Evolutionary conservation across 768 basidiomycete genomes (phyloP).

Genomic region (Tricholoma saponaceum): DNA sequence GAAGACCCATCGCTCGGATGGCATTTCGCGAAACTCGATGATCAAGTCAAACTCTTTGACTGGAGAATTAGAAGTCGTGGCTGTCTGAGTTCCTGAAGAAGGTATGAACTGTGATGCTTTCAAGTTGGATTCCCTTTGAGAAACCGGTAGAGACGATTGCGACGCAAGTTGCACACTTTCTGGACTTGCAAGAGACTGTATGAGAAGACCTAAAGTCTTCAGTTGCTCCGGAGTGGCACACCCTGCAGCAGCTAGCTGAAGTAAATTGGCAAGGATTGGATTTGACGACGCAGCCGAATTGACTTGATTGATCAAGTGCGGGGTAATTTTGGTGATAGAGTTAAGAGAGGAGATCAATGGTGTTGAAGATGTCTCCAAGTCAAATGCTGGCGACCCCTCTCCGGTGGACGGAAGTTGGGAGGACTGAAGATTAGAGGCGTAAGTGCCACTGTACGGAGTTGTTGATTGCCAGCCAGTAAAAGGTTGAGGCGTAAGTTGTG

Average conservation of each 20-base stretch:
- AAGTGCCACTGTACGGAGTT: conserved; percentile 18
- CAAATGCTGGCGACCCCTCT: conserved; percentile 1
- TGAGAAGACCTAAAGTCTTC: conserved; percentile 66
- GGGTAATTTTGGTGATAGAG: conserved; percentile 47
- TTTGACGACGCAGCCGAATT: conserved; percentile 62
- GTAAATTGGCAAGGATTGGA: conserved; percentile 61
- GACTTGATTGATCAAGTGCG: conserved; percentile 58
- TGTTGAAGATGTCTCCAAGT: conserved; percentile 19
- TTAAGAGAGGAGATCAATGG: conserved; percentile 43
- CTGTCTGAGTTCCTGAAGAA: conserved; percentile 3
- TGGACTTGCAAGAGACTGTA: conserved; percentile 55
- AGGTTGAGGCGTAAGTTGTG: conserved; percentile 21
- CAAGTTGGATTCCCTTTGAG: not conserved
- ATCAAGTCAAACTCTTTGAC: conserved; percentile 68
- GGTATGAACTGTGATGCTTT: conserved; percentile 10
- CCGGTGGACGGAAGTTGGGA: not conserved
- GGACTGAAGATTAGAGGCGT: conserved; percentile 11
- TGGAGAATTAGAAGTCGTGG: conserved; percentile 19
- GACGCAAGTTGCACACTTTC: conserved; percentile 14
- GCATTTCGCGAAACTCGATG: conserved; percentile 62
- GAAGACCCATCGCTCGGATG: conserved; percentile 62
- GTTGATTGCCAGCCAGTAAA: conserved; percentile 23
- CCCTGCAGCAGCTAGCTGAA: conserved; percentile 61
- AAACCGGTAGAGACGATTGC: conserved; percentile 3
- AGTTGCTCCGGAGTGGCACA: conserved; percentile 61